Conservation (phyloP, 1,139 yeast genomes). For the Suhomyces bokatorum region DNA sequence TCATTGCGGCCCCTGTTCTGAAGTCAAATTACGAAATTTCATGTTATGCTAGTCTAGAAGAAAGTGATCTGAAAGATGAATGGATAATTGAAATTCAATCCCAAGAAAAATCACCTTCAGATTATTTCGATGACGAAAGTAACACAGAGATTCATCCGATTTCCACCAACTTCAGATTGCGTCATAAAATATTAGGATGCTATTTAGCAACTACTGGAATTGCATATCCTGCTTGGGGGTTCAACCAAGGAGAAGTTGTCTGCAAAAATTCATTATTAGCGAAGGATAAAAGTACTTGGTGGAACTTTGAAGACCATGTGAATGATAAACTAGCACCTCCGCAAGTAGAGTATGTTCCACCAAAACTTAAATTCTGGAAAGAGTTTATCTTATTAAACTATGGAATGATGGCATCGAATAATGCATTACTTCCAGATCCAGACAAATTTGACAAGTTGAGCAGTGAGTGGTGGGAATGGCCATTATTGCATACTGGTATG, state of each 20-base stretch:
- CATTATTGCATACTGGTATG: constrained; percentile 58
- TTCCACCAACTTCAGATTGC: constrained; percentile 66
- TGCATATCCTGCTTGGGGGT: constrained; percentile 79
- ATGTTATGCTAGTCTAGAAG: constrained; percentile 58
- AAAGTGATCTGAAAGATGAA: constrained; percentile 66
- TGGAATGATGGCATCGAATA: constrained; percentile 80
- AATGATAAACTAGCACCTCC: constrained; percentile 47
- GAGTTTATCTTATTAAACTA: constrained; percentile 69
- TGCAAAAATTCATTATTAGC: constrained; percentile 55
- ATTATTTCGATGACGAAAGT: constrained; percentile 43
- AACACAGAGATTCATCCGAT: constrained; percentile 57
- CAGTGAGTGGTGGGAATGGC: constrained; percentile 85
- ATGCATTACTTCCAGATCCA: constrained; percentile 71
- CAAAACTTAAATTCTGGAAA: constrained; percentile 67
- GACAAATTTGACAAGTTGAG: constrained; percentile 66
- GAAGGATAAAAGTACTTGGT: constrained; percentile 71
- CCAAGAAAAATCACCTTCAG: constrained; percentile 56
- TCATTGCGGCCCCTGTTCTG: constrained; percentile 55
- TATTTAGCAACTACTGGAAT: constrained; percentile 73
- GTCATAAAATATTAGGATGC: constrained; percentile 65
- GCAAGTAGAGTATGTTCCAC: constrained; percentile 50
- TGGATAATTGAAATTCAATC: constrained; percentile 69
- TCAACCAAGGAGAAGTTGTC: constrained; percentile 75
- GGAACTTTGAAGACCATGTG: constrained; percentile 74
- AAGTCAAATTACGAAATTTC: constrained; percentile 60